These are phyloP conservation scores for Tremella fuciformis DNA, from an alignment of 768 basidiomycete species.

Conservation along the genomic window DNA sequence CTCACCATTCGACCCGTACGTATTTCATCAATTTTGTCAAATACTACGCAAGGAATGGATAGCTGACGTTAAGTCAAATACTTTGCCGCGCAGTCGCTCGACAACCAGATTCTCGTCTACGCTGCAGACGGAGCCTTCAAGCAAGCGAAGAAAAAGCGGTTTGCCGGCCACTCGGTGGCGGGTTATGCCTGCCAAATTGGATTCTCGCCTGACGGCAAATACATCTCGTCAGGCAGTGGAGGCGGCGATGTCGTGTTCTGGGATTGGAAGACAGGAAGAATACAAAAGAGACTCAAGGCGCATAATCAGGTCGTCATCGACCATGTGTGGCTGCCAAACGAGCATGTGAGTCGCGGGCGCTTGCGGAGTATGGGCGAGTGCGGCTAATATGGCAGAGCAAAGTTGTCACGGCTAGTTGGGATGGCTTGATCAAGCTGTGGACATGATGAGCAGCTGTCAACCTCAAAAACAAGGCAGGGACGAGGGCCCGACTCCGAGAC, in stretches of 20 bases:
- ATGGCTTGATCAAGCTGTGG: slow-evolving; percentile 97
- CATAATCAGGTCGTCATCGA: slow-evolving; percentile 96
- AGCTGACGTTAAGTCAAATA: slow-evolving; percentile 67
- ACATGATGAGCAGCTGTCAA: slow-evolving; percentile 45
- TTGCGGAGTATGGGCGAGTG: not conserved
- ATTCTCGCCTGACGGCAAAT: slow-evolving; percentile 97
- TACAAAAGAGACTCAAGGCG: slow-evolving; percentile 82
- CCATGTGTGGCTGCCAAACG: slow-evolving; percentile 97
- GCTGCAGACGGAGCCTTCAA: slow-evolving; percentile 91
- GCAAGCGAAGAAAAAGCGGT: slow-evolving; percentile 97
- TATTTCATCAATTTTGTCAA: not conserved
- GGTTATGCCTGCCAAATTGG: slow-evolving; percentile 97
- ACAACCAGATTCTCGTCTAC: slow-evolving; percentile 97
- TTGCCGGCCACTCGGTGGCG: slow-evolving; percentile 93
- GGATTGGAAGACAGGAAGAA: slow-evolving; percentile 99
- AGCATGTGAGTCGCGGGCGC: slow-evolving; percentile 65
- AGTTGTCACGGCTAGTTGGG: slow-evolving; percentile 95
- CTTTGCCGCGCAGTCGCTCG: slow-evolving; percentile 94
- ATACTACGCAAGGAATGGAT: no score
- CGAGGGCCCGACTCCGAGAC: no score
- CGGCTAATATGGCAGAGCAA: slow-evolving; percentile 67
- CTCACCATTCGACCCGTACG: slow-evolving; percentile 89
- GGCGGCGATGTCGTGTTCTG: slow-evolving; percentile 95
- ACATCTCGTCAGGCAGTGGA: slow-evolving; percentile 95
- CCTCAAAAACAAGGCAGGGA: no score